phyloP scores from a whole-genome alignment of 169 alveolate species.

The Amoebophrya sp. region DNA sequence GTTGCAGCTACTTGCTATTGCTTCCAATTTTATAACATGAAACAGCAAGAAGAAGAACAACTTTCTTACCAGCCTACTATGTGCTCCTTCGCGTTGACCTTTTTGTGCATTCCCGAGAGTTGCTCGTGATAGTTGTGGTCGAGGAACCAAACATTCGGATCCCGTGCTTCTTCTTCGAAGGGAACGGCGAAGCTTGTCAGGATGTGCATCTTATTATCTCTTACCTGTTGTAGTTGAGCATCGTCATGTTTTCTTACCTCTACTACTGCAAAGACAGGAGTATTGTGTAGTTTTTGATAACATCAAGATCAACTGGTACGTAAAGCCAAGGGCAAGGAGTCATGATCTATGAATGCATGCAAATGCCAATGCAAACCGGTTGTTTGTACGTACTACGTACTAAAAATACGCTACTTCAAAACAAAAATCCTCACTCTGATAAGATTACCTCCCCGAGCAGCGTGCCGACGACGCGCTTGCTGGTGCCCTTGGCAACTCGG shows the following conservation, averaged over 20 bases:
- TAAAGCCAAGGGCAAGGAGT: no score
- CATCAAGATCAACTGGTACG: no score
- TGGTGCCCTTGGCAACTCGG: slow-evolving; percentile 87
- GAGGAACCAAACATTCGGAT: slow-evolving; percentile 92
- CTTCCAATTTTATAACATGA: no score
- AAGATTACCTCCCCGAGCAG: slow-evolving; percentile 81
- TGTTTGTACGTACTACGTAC: no score
- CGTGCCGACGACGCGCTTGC: slow-evolving; percentile 94
- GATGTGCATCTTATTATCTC: slow-evolving; percentile 79
- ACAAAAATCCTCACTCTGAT: no score
- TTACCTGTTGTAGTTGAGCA: slow-evolving; percentile 41
- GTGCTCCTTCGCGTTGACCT: slow-evolving; percentile 74
- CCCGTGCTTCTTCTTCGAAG: slow-evolving; percentile 97
- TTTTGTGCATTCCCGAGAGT: slow-evolving; percentile 89
- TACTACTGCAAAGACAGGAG: neutral
- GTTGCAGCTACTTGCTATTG: no score
- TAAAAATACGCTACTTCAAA: no score
- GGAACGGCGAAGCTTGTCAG: slow-evolving; percentile 97
- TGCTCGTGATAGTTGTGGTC: slow-evolving; percentile 95
- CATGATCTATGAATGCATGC: no score
- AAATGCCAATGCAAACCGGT: no score
- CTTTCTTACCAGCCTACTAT: slow-evolving; percentile 94
- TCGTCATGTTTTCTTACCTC: neutral
- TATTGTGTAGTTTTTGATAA: no score
- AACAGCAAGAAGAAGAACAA: neutral